A percentile compares a stretch with the other conserved stretches of the same genome.
Evolutionary conservation across 2,329 filamentous ascomycete genomes (phyloP).

Genomic region (Beauveria caledonica): DNA sequence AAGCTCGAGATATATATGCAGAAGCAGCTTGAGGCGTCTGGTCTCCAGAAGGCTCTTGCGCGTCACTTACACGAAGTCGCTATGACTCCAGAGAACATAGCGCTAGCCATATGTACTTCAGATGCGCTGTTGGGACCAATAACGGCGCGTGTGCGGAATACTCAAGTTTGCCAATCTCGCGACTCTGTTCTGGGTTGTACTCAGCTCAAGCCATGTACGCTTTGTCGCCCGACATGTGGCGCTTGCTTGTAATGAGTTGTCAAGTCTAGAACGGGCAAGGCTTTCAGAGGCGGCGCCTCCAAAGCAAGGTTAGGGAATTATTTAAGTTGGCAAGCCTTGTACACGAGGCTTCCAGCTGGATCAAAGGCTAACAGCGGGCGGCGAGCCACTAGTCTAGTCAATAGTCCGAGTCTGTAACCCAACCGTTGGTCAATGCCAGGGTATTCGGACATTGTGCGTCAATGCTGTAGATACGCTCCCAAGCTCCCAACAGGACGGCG

Average conservation of each 20-base stretch:
- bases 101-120: neutral
- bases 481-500: neutral
- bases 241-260: neutral
- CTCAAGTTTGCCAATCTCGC: neutral
- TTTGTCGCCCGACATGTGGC: constrained; percentile 1
- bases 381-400: neutral
- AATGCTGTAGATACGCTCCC: neutral
- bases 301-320: neutral
- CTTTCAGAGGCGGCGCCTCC: neutral
- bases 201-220: constrained; percentile 6
- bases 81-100: neutral
- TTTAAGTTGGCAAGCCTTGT: neutral
- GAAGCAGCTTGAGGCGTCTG: neutral
- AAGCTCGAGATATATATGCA: neutral
- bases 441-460: neutral
- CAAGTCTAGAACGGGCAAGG: constrained; percentile 5
- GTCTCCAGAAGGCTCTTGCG: neutral
- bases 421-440: neutral
- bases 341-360: constrained; percentile 1
- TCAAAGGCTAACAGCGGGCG: neutral
- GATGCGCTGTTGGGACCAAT: neutral
- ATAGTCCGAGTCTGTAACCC: neutral
- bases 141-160: neutral
- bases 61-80: neutral
- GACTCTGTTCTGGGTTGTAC: neutral